Conservation (phyloP, 75 land plant species). For the Cupressus sempervirens region DNA sequence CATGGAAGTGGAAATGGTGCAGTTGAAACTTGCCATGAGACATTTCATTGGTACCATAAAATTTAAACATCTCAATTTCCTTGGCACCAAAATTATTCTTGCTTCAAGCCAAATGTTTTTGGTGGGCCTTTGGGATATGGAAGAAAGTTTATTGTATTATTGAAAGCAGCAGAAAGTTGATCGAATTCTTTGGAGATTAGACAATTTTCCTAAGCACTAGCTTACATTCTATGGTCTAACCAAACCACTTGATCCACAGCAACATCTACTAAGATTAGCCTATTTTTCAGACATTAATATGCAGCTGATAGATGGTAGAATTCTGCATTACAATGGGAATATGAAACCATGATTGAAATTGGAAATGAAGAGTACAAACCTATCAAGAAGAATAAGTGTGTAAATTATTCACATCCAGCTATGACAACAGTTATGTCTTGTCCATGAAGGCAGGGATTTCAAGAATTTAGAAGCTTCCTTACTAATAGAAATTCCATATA, state of each 20-base stretch:
- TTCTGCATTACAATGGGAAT: conserved; percentile 86
- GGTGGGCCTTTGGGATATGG: conserved; percentile 98
- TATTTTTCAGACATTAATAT: conserved; percentile 71
- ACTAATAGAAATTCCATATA: no score
- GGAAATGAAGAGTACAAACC: conserved; percentile 89
- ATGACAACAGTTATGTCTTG: conserved; percentile 40
- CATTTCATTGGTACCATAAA: conserved; percentile 84
- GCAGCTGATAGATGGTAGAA: conserved; percentile 65
- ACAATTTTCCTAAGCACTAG: conserved; percentile 75
- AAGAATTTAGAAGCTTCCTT: no score
- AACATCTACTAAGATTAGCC: conserved; percentile 77
- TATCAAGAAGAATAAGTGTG: conserved; percentile 77
- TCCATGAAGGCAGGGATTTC: no score
- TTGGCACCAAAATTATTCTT: no score
- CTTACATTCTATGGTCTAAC: conserved; percentile 79
- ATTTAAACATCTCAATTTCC: conserved; percentile 18
- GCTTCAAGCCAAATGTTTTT: conserved; percentile 40
- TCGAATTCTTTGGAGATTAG: conserved; percentile 70
- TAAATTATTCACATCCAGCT: conserved; percentile 68
- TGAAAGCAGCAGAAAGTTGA: conserved; percentile 82
- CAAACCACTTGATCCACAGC: conserved; percentile 78
- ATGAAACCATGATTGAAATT: conserved; percentile 96
- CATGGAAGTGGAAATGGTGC: conserved; percentile 95
- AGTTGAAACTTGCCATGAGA: conserved; percentile 86
- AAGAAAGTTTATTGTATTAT: conserved; percentile 68